phyloP scores from a whole-genome alignment of 495 filamentous ascomycete species.

The Penicillium cosmopolitanum region DNA sequence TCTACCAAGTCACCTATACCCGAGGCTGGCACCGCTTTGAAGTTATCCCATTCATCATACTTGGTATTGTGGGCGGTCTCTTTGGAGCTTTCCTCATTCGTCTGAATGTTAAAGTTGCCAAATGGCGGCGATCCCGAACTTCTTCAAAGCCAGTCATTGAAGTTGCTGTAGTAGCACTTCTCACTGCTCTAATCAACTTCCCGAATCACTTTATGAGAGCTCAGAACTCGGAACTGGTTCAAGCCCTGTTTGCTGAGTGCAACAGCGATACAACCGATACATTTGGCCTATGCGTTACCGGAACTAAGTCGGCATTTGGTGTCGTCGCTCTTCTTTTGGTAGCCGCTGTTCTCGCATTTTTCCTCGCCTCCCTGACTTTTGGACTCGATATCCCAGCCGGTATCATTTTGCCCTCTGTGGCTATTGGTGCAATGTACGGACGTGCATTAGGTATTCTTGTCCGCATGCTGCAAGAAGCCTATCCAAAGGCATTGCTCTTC shows the following conservation, averaged over 20 bases:
- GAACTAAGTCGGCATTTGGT: conserved; percentile 62
- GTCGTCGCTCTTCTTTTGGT: conserved; percentile 80
- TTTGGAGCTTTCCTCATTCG: conserved; percentile 96
- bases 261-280: conserved; percentile 74
- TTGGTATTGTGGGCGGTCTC: conserved; percentile 87
- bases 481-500: conserved; percentile 79
- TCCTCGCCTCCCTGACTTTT: conserved; percentile 87
- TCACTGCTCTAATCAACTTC: conserved; percentile 90
- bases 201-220: conserved; percentile 94
- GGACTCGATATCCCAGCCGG: conserved; percentile 96
- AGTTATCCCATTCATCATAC: conserved; percentile 81
- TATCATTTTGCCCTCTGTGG: conserved; percentile 96
- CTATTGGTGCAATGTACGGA: conserved; percentile 91
- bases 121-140: conserved; percentile 70
- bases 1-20: conserved; percentile 96
- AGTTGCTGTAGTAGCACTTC: conserved; percentile 70
- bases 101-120: conserved; percentile 83
- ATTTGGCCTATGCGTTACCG: conserved; percentile 84
- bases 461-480: conserved; percentile 82
- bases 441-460: conserved; percentile 87
- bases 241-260: conserved; percentile 90
- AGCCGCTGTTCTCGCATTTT: conserved; percentile 79
- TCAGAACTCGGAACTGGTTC: conserved; percentile 89
- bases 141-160: conserved; percentile 69
- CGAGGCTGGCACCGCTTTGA: conserved; percentile 95